Percentiles rank a stretch among this genome's conserved stretches.
Evolutionary conservation across 306 rosid genomes (phyloP).

Genomic region (Leucaena leucocephala): DNA sequence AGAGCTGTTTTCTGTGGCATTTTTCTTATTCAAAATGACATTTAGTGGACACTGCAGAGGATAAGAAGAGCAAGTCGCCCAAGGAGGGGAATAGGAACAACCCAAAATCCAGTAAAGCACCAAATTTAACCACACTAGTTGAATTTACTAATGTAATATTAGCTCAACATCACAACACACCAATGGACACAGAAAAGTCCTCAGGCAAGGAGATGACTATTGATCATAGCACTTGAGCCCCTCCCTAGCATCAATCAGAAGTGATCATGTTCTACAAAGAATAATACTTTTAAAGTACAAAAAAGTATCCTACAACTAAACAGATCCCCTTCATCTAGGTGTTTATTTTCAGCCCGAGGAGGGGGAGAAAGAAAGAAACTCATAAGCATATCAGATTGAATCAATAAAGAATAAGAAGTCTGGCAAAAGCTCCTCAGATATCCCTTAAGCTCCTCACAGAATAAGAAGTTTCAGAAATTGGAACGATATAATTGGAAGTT

Average conservation of each 20-base stretch:
- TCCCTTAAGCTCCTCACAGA: slow-evolving; percentile 41
- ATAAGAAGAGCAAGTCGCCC: not conserved
- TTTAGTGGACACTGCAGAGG: not conserved
- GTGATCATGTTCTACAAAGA: not conserved
- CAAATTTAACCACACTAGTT: not conserved
- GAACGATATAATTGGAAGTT: slow-evolving; percentile 16
- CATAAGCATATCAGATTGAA: not conserved
- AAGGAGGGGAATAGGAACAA: not conserved
- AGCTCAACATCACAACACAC: not conserved
- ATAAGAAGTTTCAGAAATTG: not conserved
- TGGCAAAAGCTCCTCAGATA: slow-evolving; percentile 51
- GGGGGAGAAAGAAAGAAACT: not conserved
- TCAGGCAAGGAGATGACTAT: not conserved
- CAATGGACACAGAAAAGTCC: not conserved
- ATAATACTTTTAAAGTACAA: not conserved
- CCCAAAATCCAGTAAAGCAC: not conserved
- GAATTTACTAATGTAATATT: not conserved
- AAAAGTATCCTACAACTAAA: not conserved
- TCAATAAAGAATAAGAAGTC: not conserved
- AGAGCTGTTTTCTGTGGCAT: not conserved
- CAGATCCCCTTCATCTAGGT: not conserved
- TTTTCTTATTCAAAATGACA: not conserved
- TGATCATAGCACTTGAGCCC: not conserved
- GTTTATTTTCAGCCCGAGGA: not conserved
- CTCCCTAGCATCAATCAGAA: not conserved